Conservation (phyloP, 352 stramenopile species). For the Phytophthora sansomeana region DNA sequence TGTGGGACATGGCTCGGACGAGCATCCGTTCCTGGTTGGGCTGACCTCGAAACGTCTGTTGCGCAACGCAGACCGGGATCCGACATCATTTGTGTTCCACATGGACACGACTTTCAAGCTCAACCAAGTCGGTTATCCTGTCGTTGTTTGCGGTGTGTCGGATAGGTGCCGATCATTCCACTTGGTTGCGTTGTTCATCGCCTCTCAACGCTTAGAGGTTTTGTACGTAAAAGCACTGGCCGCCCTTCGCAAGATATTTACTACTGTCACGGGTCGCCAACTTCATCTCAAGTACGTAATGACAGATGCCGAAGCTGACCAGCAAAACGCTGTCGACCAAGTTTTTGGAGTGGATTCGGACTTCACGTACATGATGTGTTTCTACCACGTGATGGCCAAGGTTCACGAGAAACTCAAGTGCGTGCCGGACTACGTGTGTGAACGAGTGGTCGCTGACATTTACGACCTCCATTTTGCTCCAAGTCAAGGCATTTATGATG, state of each 20-base stretch:
- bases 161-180: slow-evolving; percentile 25
- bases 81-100: slow-evolving; percentile 17
- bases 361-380: slow-evolving; percentile 30
- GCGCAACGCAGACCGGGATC: background rate
- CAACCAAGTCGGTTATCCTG: slow-evolving; percentile 18
- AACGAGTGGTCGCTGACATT: slow-evolving; percentile 21
- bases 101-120: slow-evolving; percentile 33
- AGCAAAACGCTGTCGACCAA: slow-evolving; percentile 4
- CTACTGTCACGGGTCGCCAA: background rate
- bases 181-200: slow-evolving; percentile 19
- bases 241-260: background rate
- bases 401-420: slow-evolving; percentile 10
- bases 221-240: background rate
- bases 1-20: slow-evolving; percentile 5
- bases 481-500: background rate
- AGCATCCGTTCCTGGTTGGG: slow-evolving; percentile 9
- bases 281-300: slow-evolving; percentile 1
- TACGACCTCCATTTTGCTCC: slow-evolving; percentile 27
- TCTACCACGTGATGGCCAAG: slow-evolving; percentile 36
- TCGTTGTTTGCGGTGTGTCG: slow-evolving; percentile 21
- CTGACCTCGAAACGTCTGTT: background rate
- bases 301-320: background rate
- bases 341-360: slow-evolving; percentile 11
- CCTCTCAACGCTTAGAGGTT: background rate
- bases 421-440: background rate